Base-by-base conservation (phyloP, 2,329 filamentous ascomycete species). In the Diaporthe longicolla region DNA sequence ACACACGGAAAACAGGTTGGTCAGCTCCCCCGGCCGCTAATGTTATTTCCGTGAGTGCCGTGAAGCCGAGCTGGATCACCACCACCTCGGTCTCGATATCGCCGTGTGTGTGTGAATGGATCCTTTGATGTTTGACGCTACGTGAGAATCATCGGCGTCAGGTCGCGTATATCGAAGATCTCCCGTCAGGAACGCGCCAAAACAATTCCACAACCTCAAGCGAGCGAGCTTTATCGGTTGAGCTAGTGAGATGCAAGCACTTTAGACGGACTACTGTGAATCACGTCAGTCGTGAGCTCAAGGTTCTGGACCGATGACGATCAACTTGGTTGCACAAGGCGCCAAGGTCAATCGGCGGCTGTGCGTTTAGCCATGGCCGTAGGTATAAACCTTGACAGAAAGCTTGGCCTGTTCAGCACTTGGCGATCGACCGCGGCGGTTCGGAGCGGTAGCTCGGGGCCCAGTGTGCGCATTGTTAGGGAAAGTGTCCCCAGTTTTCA, bases 351-450 rank as follows among this genome's bases (percentile, higher is more conserved):
- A 68, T 54, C 63, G 19, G 2, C 63, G 32, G 32, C 35, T 54
- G 32, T 54, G 32, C 43, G 40, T 40, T 40, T 40, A 21, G 63
- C 48, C 63, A 66, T 15, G 61, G 61, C 61, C n/a, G 45, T 66
- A 52, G 45, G 29, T 66, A 52, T 40, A 54, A 68, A 54, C 63
- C 63, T 68, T 68, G 63, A 54, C n/a, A 54, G 32, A 68, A 68
- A 68, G 63, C 63, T 68, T 68, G 17, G 17, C 63, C 15, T 40
- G 8, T 40, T 32, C 5, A 21, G 32, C 15, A 54, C 63, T 66
- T 52, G 32, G 63, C 45, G 63, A 66, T 65, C 61, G 15, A 65
- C 61, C 61, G 43, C 8, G 26, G 45, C 63, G 63, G 61, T 48
- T 52, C 61, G 61, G 63, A n/a, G 63, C 63, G 63, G 63, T 29